Evolutionary conservation across 1,284 basidiomycete species (phyloP).

Genomic region (Mycosarcoma mackinlayi): DNA sequence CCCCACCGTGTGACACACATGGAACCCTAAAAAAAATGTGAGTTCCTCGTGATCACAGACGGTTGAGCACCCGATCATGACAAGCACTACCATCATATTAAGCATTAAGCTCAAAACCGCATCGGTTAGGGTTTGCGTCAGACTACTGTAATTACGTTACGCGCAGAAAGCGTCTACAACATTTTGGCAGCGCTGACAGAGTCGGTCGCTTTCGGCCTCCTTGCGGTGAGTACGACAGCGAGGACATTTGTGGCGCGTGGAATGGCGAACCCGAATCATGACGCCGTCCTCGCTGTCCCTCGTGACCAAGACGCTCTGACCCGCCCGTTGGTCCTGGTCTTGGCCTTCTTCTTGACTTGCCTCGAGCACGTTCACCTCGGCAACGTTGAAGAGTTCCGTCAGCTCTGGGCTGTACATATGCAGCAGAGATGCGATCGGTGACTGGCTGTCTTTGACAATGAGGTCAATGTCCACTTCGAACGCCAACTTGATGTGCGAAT

Average conservation of each 20-base stretch:
- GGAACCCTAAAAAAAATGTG: too few species aligned
- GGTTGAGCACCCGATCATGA: too few species aligned
- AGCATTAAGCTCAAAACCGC: too few species aligned
- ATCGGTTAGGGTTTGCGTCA: too few species aligned
- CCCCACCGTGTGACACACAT: too few species aligned
- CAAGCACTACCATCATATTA: too few species aligned
- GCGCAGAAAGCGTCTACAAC: conserved; percentile 40
- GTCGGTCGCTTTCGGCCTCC: conserved; percentile 25
- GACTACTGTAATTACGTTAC: too few species aligned
- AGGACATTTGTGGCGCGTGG: conserved; percentile 52
- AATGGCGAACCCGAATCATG: conserved; percentile 35
- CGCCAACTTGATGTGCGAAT: conserved; percentile 41
- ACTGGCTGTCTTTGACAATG: not conserved
- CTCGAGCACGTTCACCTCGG: conserved; percentile 40
- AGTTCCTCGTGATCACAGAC: too few species aligned
- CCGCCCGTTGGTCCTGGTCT: not conserved
- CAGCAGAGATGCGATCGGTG: conserved; percentile 3
- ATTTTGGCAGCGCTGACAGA: conserved; percentile 33
- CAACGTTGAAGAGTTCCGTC: conserved; percentile 53
- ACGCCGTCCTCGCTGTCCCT: conserved; percentile 13
- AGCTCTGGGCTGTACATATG: conserved; percentile 20
- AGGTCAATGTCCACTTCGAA: conserved; percentile 54
- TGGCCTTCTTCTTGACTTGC: not conserved
- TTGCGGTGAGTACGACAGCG: conserved; percentile 53
- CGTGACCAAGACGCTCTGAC: not conserved